Base-by-base conservation (phyloP, 345 rosid genomes). In the Capsella bursapastoris region DNA sequence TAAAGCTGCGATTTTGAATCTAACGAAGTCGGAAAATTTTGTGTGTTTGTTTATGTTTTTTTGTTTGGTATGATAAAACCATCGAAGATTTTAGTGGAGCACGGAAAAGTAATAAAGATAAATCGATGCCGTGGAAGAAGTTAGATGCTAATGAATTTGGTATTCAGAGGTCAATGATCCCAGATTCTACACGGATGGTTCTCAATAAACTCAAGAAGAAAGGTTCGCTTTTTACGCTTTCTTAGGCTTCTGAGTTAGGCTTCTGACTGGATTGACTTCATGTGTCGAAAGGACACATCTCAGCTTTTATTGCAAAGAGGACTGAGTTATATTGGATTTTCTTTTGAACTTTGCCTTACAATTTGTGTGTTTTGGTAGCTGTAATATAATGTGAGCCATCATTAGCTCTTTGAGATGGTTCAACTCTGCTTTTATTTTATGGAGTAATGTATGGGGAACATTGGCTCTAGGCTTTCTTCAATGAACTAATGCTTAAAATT, bases 131-230 rank as follows among this genome's bases (percentile, higher is more conserved):
- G 25, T 86, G 86, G 87, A 86, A 79, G 83, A 86, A 83, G 68
- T 70, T 83, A 75, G 80, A 75, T 57, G 86, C 91, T 69, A 73
- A 68, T 58, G 90, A 86, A 6, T 83, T 89, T 66, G 95, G 90
- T 38, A 86, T 89, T 32, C 83, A 79, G 53, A 80, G 76, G 71
- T 80, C 89, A 8, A 87, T 82, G 89, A 82, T 89, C n/a, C 68
- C 91, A 25, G 81, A 72, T 62, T 84, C 91, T 56, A 83, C 88
- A 0, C 79, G 85, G 43, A 78, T 80, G 68, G 91, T 89, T 76
- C 90, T 89, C 41, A 80, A 78, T 66, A 85, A 73, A 50, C 87
- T 89, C 8, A 86, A 68, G 83, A 77, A 72, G 16, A 84, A 74
- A 79, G 91, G 95, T 73, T 47, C 6, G 43, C 14, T 62, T 34